A percentile compares a stretch with the other conserved stretches of the same genome.
Evolutionary conservation across 768 basidiomycete genomes (phyloP).

Genomic region (Kwoniella newhampshirensis): DNA sequence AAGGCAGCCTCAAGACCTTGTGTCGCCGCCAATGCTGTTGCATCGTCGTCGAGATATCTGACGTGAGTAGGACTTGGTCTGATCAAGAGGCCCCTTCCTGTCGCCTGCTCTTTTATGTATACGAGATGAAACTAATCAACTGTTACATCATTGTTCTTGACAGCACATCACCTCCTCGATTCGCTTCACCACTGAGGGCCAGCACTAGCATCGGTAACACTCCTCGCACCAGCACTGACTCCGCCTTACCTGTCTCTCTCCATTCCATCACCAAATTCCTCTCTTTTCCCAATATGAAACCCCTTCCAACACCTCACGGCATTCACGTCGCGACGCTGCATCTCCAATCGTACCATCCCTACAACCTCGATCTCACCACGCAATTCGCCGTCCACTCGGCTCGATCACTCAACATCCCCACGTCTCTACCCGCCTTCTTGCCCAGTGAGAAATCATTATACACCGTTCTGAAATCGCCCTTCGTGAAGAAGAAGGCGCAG

Average conservation of each 20-base stretch:
- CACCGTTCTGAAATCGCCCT: slow-evolving; percentile 83
- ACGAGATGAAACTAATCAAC: background rate
- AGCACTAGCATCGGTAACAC: background rate
- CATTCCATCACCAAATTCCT: slow-evolving; percentile 14
- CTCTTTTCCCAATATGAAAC: slow-evolving; percentile 7
- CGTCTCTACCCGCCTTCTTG: slow-evolving; percentile 37
- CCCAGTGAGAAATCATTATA: slow-evolving; percentile 65
- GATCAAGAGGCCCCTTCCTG: too few species aligned
- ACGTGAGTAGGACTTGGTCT: slow-evolving; percentile 3
- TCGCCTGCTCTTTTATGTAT: too few species aligned
- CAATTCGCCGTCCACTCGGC: slow-evolving; percentile 84
- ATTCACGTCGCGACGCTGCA: slow-evolving; percentile 75
- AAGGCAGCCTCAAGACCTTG: slow-evolving; percentile 3
- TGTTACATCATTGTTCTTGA: background rate
- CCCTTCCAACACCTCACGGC: slow-evolving; percentile 8
- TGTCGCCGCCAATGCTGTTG: slow-evolving; percentile 15
- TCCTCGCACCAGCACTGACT: background rate
- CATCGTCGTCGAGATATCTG: slow-evolving; percentile 17
- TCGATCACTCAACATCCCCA: slow-evolving; percentile 71
- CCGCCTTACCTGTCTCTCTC: slow-evolving; percentile 13
- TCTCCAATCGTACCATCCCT: slow-evolving; percentile 69
- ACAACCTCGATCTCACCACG: slow-evolving; percentile 71
- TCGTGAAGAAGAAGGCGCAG: slow-evolving; percentile 88
- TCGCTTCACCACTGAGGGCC: slow-evolving; percentile 5
- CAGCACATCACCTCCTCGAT: slow-evolving; percentile 6